phyloP scores from a whole-genome alignment of 345 rosid species.

The Kernera saxatilis region DNA sequence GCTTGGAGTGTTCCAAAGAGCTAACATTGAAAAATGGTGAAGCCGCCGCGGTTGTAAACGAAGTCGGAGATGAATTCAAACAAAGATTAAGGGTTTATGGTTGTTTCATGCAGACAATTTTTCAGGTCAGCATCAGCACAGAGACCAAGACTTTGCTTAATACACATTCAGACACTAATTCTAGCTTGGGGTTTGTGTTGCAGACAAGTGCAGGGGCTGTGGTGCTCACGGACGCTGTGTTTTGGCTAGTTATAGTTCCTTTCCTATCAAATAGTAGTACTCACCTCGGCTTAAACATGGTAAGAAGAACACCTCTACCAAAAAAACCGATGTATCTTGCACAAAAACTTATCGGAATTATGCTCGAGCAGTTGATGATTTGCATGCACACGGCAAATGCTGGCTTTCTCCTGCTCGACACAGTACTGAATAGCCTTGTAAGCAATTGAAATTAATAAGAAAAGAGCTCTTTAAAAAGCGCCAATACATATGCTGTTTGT shows the following conservation, averaged over 20 bases:
- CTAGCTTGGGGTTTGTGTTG: background rate
- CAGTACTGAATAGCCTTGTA: conserved; percentile 66
- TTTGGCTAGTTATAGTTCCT: conserved; percentile 75
- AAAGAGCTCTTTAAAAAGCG: background rate
- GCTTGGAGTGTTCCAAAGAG: conserved; percentile 42
- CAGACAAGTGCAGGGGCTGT: conserved; percentile 86
- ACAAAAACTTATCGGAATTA: no score
- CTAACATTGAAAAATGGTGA: conserved; percentile 21
- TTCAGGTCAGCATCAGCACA: conserved; percentile 46
- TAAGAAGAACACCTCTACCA: conserved; percentile 30
- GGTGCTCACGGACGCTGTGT: conserved; percentile 62
- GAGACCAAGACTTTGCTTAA: background rate
- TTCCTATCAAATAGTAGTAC: conserved; percentile 49
- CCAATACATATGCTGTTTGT: background rate
- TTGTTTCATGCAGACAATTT: conserved; percentile 61
- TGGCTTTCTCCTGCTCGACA: conserved; percentile 53
- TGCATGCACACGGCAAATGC: conserved; percentile 77
- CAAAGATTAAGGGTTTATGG: conserved; percentile 63
- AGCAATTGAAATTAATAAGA: conserved; percentile 23
- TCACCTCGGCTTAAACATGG: conserved; percentile 60
- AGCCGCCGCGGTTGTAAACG: conserved; percentile 27
- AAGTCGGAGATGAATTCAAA: conserved; percentile 22
- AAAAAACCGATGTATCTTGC: no score
- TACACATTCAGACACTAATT: background rate
- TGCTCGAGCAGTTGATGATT: conserved; percentile 59